These are phyloP conservation scores for Penicillium rolfsii DNA, from an alignment of 2,329 filamentous ascomycete genomes.

Conservation along the genomic window DNA sequence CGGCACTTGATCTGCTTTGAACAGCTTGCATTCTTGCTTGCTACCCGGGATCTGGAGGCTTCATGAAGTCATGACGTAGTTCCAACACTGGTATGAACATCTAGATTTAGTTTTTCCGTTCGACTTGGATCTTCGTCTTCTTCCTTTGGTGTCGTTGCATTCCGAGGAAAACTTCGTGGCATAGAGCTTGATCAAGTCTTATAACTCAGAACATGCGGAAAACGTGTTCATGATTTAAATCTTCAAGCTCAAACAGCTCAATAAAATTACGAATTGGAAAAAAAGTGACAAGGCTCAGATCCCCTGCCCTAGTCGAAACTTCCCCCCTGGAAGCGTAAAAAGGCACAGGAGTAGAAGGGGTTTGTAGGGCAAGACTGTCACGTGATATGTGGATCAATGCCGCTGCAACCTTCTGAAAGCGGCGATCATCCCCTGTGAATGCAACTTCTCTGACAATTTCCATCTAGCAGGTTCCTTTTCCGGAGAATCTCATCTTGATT, in stretches of 20 bases:
- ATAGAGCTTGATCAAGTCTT: not conserved
- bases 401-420: slow-evolving; percentile 32
- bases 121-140: not conserved
- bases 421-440: slow-evolving; percentile 13
- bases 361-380: slow-evolving; percentile 19
- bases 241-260: not conserved
- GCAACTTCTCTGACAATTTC: slow-evolving; percentile 14
- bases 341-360: not conserved
- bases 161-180: not conserved
- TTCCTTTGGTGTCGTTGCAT: slow-evolving; percentile 2
- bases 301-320: not conserved
- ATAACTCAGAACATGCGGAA: not conserved
- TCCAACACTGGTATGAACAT: not conserved
- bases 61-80: slow-evolving; percentile 22
- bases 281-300: not conserved
- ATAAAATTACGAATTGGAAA: not conserved
- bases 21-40: not conserved
- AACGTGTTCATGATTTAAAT: not conserved
- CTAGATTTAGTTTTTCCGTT: not conserved
- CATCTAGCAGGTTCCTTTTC: not conserved
- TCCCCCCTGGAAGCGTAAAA: not conserved
- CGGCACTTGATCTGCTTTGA: not conserved
- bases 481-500: not conserved
- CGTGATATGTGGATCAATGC: slow-evolving; percentile 16
- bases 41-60: not conserved